phyloP scores from a whole-genome alignment of 1,284 basidiomycete genomes.

The Apiotrichum porosum region DNA sequence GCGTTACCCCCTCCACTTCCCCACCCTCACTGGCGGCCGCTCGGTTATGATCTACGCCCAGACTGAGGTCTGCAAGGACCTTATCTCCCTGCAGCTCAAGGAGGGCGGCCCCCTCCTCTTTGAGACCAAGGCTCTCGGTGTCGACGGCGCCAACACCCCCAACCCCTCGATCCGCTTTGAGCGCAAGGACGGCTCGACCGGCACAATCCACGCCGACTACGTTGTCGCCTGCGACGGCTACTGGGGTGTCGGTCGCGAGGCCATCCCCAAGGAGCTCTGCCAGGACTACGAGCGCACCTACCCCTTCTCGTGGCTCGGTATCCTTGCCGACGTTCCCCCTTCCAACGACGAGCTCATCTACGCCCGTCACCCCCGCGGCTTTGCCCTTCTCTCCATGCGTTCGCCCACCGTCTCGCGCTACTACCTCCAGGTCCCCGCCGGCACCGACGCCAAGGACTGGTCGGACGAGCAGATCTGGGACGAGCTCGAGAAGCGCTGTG shows the following conservation, averaged over 20 bases:
- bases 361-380: constrained; percentile 15
- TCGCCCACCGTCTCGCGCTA: constrained; percentile 15
- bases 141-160: constrained; percentile 12
- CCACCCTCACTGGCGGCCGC: constrained; percentile 13
- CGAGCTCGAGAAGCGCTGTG: constrained; percentile 13
- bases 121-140: constrained; percentile 8
- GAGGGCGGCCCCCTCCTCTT: constrained; percentile 16
- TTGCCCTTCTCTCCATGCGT: constrained; percentile 18
- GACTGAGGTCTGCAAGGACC: constrained; percentile 23
- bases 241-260: constrained; percentile 18
- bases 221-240: constrained; percentile 17
- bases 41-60: constrained; percentile 23
- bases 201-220: constrained; percentile 12
- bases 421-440: constrained; percentile 20
- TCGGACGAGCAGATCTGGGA: constrained; percentile 19
- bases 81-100: constrained; percentile 18
- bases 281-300: constrained; percentile 16
- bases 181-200: constrained; percentile 9
- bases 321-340: constrained; percentile 17
- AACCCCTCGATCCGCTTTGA: constrained; percentile 12
- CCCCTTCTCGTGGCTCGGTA: constrained; percentile 20
- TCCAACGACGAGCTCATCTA: constrained; percentile 23
- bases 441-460: constrained; percentile 16
- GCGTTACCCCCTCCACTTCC: constrained; percentile 18
- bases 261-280: constrained; percentile 14